These are phyloP conservation scores for Astraeus odoratus DNA, from an alignment of 768 basidiomycete species.

Conservation along the genomic window DNA sequence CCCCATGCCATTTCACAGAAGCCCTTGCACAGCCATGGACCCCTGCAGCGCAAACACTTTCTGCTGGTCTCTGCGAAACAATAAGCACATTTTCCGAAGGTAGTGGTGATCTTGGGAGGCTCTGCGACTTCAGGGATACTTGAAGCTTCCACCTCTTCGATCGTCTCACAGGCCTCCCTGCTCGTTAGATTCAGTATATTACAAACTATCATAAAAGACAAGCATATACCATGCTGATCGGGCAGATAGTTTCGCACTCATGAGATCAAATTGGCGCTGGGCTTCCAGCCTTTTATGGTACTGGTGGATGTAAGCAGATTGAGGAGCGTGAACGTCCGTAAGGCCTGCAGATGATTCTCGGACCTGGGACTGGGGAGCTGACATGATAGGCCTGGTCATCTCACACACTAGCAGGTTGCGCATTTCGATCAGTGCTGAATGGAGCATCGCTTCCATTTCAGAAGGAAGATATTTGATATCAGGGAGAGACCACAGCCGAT, in stretches of 20 bases:
- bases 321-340: background rate
- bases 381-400: background rate
- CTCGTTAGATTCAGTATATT: background rate
- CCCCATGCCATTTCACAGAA: too few species aligned
- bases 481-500: background rate
- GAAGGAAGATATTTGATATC: background rate
- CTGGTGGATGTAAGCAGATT: background rate
- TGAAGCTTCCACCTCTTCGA: background rate
- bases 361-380: background rate
- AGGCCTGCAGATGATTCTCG: background rate
- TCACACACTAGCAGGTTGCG: background rate
- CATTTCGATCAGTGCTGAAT: background rate
- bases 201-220: background rate
- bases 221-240: background rate
- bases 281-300: background rate
- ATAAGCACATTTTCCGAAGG: too few species aligned
- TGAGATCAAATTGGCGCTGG: background rate
- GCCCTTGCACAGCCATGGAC: too few species aligned
- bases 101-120: too few species aligned
- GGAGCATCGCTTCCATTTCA: background rate
- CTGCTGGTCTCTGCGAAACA: too few species aligned
- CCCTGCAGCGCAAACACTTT: too few species aligned
- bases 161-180: too few species aligned
- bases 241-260: background rate
- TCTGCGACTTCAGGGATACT: background rate